A percentile compares a stretch with the other conserved stretches of the same genome.
These are phyloP conservation scores for Russula sp. DNA, from an alignment of 768 basidiomycete genomes.

Conservation along the genomic window DNA sequence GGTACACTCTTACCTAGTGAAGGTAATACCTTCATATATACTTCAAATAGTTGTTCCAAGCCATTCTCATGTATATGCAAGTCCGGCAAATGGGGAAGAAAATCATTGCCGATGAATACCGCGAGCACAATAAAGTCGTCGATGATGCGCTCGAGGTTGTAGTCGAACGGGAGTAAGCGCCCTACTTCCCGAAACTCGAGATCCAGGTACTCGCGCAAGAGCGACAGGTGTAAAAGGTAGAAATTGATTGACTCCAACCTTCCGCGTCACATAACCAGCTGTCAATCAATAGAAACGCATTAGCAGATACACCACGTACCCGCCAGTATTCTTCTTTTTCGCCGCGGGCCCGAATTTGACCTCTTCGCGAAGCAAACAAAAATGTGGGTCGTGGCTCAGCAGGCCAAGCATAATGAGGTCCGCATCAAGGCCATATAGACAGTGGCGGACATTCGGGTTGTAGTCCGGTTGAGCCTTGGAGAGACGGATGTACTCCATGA, in stretches of 20 bases:
- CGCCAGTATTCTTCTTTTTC: constrained; percentile 63
- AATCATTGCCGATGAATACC: constrained; percentile 97
- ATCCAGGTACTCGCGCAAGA: constrained; percentile 96
- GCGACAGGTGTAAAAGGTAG: constrained; percentile 89
- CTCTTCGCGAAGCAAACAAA: constrained; percentile 95
- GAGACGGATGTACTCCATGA: constrained; percentile 97
- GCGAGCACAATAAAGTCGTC: constrained; percentile 97
- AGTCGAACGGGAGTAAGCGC: constrained; percentile 67
- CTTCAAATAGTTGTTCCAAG: constrained; percentile 86
- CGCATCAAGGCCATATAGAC: constrained; percentile 96
- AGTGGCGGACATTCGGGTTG: constrained; percentile 95
- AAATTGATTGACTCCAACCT: constrained; percentile 82
- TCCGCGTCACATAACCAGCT: neutral
- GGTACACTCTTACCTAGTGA: constrained; percentile 51
- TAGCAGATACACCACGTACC: constrained; percentile 39
- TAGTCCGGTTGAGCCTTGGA: constrained; percentile 94
- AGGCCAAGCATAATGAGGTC: constrained; percentile 98
- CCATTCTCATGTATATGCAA: constrained; percentile 98
- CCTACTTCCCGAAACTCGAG: constrained; percentile 84
- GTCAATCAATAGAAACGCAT: neutral
- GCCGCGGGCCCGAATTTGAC: constrained; percentile 91
- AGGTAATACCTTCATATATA: constrained; percentile 91
- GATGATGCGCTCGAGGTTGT: constrained; percentile 90
- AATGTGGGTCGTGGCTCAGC: constrained; percentile 97
- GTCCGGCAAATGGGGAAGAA: constrained; percentile 93